phyloP scores from a whole-genome alignment of 2,329 filamentous ascomycete genomes.

The Verticillium dahliae region DNA sequence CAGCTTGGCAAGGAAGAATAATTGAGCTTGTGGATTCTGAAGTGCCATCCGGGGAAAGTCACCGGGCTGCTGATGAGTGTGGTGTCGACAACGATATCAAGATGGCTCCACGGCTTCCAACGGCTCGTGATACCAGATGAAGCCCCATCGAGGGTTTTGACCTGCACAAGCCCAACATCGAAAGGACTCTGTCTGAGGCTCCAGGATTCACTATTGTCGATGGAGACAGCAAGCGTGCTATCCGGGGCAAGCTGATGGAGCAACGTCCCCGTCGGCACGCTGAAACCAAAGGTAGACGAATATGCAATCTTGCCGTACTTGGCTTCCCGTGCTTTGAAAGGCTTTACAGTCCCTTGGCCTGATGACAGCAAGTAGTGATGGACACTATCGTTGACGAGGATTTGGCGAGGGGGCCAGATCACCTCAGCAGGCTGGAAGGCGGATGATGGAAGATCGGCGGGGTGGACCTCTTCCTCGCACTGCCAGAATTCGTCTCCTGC shows the following conservation, averaged over 20 bases:
- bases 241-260: slow-evolving; percentile 16
- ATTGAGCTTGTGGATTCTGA: slow-evolving; percentile 7
- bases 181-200: slow-evolving; percentile 4
- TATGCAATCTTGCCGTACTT: slow-evolving; percentile 33
- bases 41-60: slow-evolving; percentile 7
- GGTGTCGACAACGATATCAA: slow-evolving; percentile 8
- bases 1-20: slow-evolving; percentile 3
- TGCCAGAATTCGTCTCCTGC: slow-evolving; percentile 32
- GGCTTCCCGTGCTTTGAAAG: slow-evolving; percentile 24
- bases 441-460: slow-evolving; percentile 5
- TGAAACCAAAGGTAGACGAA: slow-evolving; percentile 30
- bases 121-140: slow-evolving; percentile 4
- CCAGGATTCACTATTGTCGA: slow-evolving; percentile 11
- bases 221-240: slow-evolving; percentile 9
- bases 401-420: slow-evolving; percentile 26
- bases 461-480: slow-evolving; percentile 25
- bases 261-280: slow-evolving; percentile 21
- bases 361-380: slow-evolving; percentile 31
- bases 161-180: slow-evolving; percentile 2
- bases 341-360: slow-evolving; percentile 24
- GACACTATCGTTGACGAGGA: slow-evolving; percentile 25
- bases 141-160: not conserved
- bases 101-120: slow-evolving; percentile 10
- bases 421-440: not conserved
- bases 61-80: slow-evolving; percentile 2